Conservation (phyloP, 1,284 basidiomycete species). For the Inonotus hispidus region DNA sequence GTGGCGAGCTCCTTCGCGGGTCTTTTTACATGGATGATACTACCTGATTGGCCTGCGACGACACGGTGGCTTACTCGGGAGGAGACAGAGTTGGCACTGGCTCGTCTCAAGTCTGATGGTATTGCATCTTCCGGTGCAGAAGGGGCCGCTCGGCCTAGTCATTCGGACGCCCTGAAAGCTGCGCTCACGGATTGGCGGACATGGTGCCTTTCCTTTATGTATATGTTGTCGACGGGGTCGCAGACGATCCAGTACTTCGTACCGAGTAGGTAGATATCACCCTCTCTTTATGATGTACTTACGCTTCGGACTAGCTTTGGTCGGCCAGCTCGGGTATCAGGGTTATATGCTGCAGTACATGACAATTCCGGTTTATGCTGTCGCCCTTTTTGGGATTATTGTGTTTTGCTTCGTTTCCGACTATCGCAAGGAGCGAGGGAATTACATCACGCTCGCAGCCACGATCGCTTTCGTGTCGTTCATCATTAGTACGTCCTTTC, state of each 20-base stretch:
- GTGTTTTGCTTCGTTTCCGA: constrained; percentile 31
- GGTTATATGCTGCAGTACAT: constrained; percentile 37
- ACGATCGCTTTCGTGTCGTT: constrained; percentile 31
- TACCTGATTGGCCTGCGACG: constrained; percentile 34
- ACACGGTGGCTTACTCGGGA: constrained; percentile 35
- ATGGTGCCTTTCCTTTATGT: constrained; percentile 31
- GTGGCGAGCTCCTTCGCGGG: constrained; percentile 51
- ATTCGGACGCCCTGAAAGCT: constrained; percentile 33
- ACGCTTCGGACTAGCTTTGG: constrained; percentile 25
- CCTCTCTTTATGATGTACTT: neutral
- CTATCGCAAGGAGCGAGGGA: constrained; percentile 31
- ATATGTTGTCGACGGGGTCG: constrained; percentile 34
- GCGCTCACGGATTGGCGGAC: constrained; percentile 31
- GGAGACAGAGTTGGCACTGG: constrained; percentile 35
- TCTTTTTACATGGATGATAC: constrained; percentile 30
- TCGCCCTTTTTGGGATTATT: constrained; percentile 32
- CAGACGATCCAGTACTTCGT: constrained; percentile 43
- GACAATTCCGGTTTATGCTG: constrained; percentile 39
- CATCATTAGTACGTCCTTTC: constrained; percentile 26
- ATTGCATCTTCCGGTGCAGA: constrained; percentile 23
- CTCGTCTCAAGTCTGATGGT: constrained; percentile 34
- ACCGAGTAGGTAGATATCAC: constrained; percentile 21
- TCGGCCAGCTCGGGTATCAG: constrained; percentile 31
- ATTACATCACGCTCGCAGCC: constrained; percentile 30
- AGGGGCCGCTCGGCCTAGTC: constrained; percentile 28